Evolutionary conservation across 2,329 filamentous ascomycete genomes (phyloP).

Genomic region (Aspergillus brunneoviolaceus): DNA sequence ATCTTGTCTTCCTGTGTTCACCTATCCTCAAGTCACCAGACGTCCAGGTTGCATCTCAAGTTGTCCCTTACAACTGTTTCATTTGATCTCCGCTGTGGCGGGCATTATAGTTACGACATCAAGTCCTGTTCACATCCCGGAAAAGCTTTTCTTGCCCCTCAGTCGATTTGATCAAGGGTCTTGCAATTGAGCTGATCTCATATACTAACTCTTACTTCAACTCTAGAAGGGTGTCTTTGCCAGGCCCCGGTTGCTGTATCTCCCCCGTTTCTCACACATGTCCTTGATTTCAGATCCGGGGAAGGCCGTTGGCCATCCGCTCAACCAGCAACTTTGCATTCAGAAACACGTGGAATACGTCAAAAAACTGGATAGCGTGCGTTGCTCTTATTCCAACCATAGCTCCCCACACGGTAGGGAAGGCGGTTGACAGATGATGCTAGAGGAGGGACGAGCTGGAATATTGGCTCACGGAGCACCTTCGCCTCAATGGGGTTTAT

Average conservation of each 20-base stretch:
- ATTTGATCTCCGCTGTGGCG: not conserved
- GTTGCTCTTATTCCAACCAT: constrained; percentile 38
- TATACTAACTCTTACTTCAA: not conserved
- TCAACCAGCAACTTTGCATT: constrained; percentile 53
- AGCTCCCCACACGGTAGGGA: constrained; percentile 18
- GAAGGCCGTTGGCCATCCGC: constrained; percentile 47
- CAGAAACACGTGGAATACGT: constrained; percentile 87
- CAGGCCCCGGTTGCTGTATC: not conserved
- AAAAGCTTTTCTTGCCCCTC: not conserved
- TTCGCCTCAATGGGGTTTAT: constrained; percentile 92
- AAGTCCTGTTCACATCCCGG: not conserved
- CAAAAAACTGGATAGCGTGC: constrained; percentile 81
- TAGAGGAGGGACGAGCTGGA: constrained; percentile 90
- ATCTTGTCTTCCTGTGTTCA: not conserved
- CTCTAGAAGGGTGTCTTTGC: not conserved
- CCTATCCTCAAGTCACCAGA: not conserved
- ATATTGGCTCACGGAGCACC: constrained; percentile 96
- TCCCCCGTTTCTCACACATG: constrained; percentile 43
- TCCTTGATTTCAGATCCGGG: constrained; percentile 62
- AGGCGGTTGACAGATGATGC: constrained; percentile 38
- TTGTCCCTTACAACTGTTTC: not conserved
- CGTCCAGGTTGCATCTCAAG: not conserved
- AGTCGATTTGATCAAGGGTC: not conserved
- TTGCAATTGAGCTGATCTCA: not conserved
- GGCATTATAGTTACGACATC: not conserved